phyloP scores from a whole-genome alignment of 2,329 filamentous ascomycete species.

The Colletotrichum magnum region DNA sequence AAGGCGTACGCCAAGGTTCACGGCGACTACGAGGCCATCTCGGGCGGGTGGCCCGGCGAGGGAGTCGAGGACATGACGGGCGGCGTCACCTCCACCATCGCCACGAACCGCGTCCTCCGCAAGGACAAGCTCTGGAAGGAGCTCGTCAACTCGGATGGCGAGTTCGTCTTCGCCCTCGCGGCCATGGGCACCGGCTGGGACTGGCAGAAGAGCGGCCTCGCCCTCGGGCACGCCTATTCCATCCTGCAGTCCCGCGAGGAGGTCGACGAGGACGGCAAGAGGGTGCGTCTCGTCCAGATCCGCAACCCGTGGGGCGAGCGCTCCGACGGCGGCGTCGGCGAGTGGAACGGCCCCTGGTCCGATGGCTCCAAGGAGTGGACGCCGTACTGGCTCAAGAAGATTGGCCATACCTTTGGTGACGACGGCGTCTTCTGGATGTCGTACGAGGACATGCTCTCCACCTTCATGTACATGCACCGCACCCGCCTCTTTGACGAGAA shows the following conservation, averaged over 20 bases:
- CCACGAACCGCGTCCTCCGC: conserved; percentile 71
- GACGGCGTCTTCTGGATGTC: conserved; percentile 78
- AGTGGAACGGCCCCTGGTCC: conserved; percentile 82
- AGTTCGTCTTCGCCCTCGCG: conserved; percentile 72
- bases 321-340: conserved; percentile 55
- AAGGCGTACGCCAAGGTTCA: conserved; percentile 85
- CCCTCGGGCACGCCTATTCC: conserved; percentile 65
- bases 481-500: conserved; percentile 68
- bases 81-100: conserved; percentile 70
- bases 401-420: conserved; percentile 82
- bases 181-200: conserved; percentile 49
- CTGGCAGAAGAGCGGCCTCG: conserved; percentile 55
- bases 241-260: conserved; percentile 63
- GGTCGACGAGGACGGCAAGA: conserved; percentile 56
- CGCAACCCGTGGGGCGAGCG: conserved; percentile 80
- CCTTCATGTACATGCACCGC: conserved; percentile 71
- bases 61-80: conserved; percentile 66
- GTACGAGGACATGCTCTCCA: conserved; percentile 71
- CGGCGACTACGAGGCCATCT: conserved; percentile 78
- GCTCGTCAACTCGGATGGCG: conserved; percentile 74
- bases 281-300: conserved; percentile 58
- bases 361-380: conserved; percentile 90
- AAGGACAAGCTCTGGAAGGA: conserved; percentile 81
- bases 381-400: conserved; percentile 79
- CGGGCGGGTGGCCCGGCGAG: conserved; percentile 74